Evolutionary conservation across 2,329 filamentous ascomycete genomes (phyloP).

Genomic region (Cercospora berteroae): DNA sequence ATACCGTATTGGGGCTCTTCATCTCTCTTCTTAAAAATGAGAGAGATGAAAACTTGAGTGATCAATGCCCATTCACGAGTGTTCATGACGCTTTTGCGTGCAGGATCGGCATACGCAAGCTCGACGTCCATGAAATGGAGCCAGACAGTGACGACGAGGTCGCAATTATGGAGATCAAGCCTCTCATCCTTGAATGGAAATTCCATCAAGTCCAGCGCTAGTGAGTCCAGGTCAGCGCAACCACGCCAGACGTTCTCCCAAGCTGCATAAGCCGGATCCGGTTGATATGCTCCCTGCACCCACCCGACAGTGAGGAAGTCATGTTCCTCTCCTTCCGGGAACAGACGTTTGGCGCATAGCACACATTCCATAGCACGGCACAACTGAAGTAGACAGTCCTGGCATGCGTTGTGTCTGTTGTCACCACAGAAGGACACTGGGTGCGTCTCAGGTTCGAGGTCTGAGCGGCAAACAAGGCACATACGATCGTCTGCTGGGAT

Average conservation of each 20-base stretch:
- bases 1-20: neutral
- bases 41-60: neutral
- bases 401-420: neutral
- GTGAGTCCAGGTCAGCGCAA: neutral
- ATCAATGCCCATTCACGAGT: neutral
- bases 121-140: neutral
- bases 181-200: neutral
- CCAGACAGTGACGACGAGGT: neutral
- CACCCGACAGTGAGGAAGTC: neutral
- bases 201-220: neutral
- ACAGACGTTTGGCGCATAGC: neutral
- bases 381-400: neutral
- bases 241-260: neutral
- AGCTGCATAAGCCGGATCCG: neutral
- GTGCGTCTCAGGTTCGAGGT: neutral
- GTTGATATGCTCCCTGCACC: neutral
- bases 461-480: neutral
- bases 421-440: neutral
- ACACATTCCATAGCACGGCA: neutral
- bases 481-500: neutral
- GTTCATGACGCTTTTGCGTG: neutral
- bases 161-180: neutral
- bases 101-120: neutral
- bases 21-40: neutral
- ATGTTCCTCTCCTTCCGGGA: neutral